Conservation (phyloP, 2,329 filamentous ascomycete genomes). For the Curvularia sp. region DNA sequence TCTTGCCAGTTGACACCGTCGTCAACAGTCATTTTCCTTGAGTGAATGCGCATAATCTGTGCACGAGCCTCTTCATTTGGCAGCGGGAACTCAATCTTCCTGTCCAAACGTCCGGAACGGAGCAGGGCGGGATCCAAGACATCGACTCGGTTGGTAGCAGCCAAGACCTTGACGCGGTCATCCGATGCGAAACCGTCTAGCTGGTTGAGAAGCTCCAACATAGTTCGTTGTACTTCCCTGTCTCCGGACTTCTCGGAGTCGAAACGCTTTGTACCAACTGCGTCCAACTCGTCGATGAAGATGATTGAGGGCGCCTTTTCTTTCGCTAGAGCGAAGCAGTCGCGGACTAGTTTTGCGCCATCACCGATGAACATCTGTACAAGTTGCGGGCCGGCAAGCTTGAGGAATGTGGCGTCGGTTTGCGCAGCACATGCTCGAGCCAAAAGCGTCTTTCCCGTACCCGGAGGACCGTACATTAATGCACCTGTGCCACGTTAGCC, state of each 20-base stretch:
- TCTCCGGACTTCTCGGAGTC: slow-evolving; percentile 98
- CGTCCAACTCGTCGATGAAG: slow-evolving; percentile 99
- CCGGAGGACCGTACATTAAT: slow-evolving; percentile 95
- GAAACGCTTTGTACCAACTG: slow-evolving; percentile 98
- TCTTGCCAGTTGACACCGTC: slow-evolving; percentile 94
- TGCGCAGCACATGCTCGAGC: slow-evolving; percentile 96
- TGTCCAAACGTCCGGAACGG: slow-evolving; percentile 88
- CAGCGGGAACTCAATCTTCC: slow-evolving; percentile 97
- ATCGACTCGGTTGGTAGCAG: slow-evolving; percentile 92
- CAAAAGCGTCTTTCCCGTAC: slow-evolving; percentile 89
- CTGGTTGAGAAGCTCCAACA: slow-evolving; percentile 98
- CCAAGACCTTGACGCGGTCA: slow-evolving; percentile 94
- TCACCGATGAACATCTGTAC: slow-evolving; percentile 99
- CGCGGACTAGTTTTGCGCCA: slow-evolving; percentile 94
- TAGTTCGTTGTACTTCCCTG: slow-evolving; percentile 96
- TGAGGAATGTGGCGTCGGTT: slow-evolving; percentile 98
- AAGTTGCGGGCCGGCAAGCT: slow-evolving; percentile 94
- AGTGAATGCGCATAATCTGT: slow-evolving; percentile 97
- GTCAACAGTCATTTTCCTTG: slow-evolving; percentile 96
- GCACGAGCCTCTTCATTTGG: slow-evolving; percentile 97
- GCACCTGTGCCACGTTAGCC: slow-evolving; percentile 64
- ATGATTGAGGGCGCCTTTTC: slow-evolving; percentile 99
- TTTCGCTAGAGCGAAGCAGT: slow-evolving; percentile 96
- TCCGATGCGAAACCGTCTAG: slow-evolving; percentile 97
- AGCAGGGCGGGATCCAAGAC: slow-evolving; percentile 91